phyloP scores from a whole-genome alignment of 208 protist genomes.

The Leptomonas pyrrhocoris region DNA sequence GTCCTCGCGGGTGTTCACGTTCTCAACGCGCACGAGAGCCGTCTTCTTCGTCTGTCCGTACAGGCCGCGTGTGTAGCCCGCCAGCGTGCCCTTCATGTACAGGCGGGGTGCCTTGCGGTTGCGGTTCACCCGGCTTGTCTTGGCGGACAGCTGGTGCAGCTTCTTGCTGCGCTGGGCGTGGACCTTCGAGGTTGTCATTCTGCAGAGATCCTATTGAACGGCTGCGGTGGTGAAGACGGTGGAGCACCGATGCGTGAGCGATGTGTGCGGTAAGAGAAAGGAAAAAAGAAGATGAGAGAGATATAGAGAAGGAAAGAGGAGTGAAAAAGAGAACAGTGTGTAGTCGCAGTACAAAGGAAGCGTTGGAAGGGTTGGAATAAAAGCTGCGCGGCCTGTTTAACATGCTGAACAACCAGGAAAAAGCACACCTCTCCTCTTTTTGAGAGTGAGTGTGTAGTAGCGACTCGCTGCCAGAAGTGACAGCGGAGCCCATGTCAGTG shows the following conservation, averaged over 20 bases:
- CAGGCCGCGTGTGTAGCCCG: slow-evolving; percentile 90
- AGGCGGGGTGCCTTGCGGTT: slow-evolving; percentile 88
- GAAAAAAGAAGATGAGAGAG: background rate
- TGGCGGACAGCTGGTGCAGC: slow-evolving; percentile 87
- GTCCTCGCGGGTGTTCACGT: slow-evolving; percentile 95
- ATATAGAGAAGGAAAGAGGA: background rate
- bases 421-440: too few species aligned
- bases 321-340: too few species aligned
- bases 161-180: slow-evolving; percentile 90
- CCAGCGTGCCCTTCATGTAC: slow-evolving; percentile 93
- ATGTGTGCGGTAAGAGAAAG: background rate
- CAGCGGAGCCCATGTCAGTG: too few species aligned
- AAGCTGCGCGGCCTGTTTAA: too few species aligned
- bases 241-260: background rate
- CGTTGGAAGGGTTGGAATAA: too few species aligned
- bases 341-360: too few species aligned
- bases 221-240: background rate
- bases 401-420: too few species aligned
- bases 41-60: slow-evolving; percentile 95
- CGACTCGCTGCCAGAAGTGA: too few species aligned
- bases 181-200: slow-evolving; percentile 75
- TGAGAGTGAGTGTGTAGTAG: too few species aligned
- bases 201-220: slow-evolving; percentile 19
- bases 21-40: slow-evolving; percentile 96
- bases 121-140: slow-evolving; percentile 84